phyloP scores from a whole-genome alignment of 2,329 filamentous ascomycete genomes.

The Aurifilum marmelostoma region DNA sequence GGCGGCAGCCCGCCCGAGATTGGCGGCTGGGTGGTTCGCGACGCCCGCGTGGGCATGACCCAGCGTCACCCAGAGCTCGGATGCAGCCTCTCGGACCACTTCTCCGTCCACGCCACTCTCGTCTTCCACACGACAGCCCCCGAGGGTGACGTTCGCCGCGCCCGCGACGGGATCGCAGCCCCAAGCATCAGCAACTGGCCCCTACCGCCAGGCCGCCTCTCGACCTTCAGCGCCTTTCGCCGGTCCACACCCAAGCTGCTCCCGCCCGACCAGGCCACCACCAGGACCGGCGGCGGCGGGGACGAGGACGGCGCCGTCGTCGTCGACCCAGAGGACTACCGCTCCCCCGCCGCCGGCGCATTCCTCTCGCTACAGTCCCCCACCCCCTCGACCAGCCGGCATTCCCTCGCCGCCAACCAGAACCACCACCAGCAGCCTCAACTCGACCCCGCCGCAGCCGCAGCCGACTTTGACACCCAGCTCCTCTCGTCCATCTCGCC shows the following conservation, averaged over 20 bases:
- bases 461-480: conserved; percentile 26
- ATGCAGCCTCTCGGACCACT: conserved; percentile 93
- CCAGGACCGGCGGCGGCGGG: conserved; percentile 22
- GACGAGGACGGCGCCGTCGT: conserved; percentile 30
- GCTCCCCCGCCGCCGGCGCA: conserved; percentile 37
- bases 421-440: conserved; percentile 12
- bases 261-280: conserved; percentile 30
- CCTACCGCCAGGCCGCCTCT: conserved; percentile 28
- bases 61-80: conserved; percentile 77
- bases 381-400: conserved; percentile 31
- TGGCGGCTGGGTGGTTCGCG: conserved; percentile 69
- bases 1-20: conserved; percentile 31
- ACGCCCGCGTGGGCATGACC: conserved; percentile 76
- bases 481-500: conserved; percentile 34
- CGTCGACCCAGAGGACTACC: conserved; percentile 31
- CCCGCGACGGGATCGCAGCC: conserved; percentile 30
- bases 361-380: conserved; percentile 43
- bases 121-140: conserved; percentile 44
- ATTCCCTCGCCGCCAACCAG: conserved; percentile 31
- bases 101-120: conserved; percentile 84
- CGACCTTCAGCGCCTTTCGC: conserved; percentile 21
- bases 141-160: conserved; percentile 5
- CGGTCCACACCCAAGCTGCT: conserved; percentile 31
- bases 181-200: conserved; percentile 28
- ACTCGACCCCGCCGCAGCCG: conserved; percentile 7